Base-by-base conservation (phyloP, 2,329 filamentous ascomycete genomes). In the Pseudogymnoascus sp. region DNA sequence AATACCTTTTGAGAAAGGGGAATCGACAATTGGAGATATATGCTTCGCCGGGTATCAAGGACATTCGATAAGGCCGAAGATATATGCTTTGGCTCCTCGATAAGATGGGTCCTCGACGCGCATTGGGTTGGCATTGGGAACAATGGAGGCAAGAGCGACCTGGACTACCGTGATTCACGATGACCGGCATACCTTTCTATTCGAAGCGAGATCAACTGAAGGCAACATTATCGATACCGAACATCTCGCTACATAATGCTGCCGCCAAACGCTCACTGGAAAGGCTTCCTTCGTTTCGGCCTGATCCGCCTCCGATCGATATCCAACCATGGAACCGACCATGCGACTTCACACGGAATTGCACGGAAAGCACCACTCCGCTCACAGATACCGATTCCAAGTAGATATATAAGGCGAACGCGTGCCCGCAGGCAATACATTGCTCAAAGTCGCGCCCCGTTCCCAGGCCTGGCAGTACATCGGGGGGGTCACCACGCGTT, bases 1-100 rank as follows among this genome's bases (percentile, higher is more conserved):
- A 91, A 72, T 89, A 86, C 72, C 75, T 90, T 40, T 69, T 91
- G 42, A 79, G 88, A 42, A 88, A 85, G 73, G 88, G 88, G 6
- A 78, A 82, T 31, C 78, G 85, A 64, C 87, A 90, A 70, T 74
- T 90, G 40, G 87, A 89, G 69, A 83, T 83, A 63, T 90, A 89
- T 73, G 80, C 82, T 23, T 81, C 83, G 19, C 82, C 84, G 13
- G 85, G 83, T 1, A 88, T 89, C 59, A 84, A 80, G 67, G 86
- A 88, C 72, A 86, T 89, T 44, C 46, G 61, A 35, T 63, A 63
- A 13, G 4, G 35, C 6, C 7, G 19, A 15, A 23, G 10, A 60
- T 17, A n/a, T 59, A n/a, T 35, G 29, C 11, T 50, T 17, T 29
- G 21, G 23, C 15, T 17, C 21, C 13, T 37, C 21, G 59, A 15